phyloP scores from a whole-genome alignment of 306 rosid species.

The Malus asiatica region DNA sequence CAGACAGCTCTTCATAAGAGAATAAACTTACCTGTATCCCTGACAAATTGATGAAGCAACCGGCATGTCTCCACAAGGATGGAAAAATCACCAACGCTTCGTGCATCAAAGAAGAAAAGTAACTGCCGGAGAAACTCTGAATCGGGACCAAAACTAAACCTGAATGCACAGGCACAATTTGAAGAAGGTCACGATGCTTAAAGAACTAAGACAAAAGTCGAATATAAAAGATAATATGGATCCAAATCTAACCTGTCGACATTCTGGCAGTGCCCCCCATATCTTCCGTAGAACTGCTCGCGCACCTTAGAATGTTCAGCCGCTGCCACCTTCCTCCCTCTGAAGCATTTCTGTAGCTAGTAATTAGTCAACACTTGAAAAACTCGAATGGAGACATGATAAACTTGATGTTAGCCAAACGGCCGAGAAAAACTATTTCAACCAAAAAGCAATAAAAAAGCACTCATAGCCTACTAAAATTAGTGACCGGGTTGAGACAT shows the following conservation, averaged over 20 bases:
- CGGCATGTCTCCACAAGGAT: slow-evolving; percentile 76
- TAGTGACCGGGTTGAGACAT: neutral
- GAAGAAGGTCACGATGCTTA: slow-evolving; percentile 10
- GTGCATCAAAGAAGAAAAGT: slow-evolving; percentile 74
- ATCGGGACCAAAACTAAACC: slow-evolving; percentile 73
- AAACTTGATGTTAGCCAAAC: neutral
- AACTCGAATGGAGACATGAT: neutral
- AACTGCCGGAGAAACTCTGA: slow-evolving; percentile 84
- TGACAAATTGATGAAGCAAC: slow-evolving; percentile 51
- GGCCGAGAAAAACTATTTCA: neutral
- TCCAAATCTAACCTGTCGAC: slow-evolving; percentile 59
- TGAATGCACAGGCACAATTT: slow-evolving; percentile 38
- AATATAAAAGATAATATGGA: neutral
- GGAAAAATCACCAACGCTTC: slow-evolving; percentile 48
- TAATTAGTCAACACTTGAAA: slow-evolving; percentile 43
- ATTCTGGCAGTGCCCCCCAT: slow-evolving; percentile 56
- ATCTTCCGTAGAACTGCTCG: slow-evolving; percentile 46
- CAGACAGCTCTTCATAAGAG: neutral
- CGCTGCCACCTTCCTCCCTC: slow-evolving; percentile 72
- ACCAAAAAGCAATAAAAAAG: neutral
- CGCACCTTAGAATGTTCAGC: slow-evolving; percentile 58
- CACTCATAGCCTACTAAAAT: neutral
- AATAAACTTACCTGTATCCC: slow-evolving; percentile 55
- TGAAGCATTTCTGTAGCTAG: slow-evolving; percentile 92
- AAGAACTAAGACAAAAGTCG: neutral